Conservation (phyloP, 2,329 filamentous ascomycete genomes). For the Capronia coronata region DNA sequence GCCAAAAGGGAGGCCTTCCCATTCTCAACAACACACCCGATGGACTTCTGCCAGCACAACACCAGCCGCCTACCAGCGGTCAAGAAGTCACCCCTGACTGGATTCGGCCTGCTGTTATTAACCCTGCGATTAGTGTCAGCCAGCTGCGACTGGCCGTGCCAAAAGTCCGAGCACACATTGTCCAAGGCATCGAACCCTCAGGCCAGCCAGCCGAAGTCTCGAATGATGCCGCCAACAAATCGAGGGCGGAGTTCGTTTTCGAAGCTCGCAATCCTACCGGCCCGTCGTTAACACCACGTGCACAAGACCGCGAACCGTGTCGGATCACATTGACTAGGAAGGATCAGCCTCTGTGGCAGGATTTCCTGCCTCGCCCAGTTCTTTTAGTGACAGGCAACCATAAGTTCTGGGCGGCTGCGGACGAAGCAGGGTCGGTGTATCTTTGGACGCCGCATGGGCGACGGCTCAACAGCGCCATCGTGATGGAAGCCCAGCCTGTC, state of each 20-base stretch:
- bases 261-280: slow-evolving; percentile 78
- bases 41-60: slow-evolving; percentile 68
- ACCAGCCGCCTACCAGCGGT: slow-evolving; percentile 54
- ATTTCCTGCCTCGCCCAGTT: slow-evolving; percentile 79
- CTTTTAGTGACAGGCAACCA: slow-evolving; percentile 87
- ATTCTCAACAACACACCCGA: slow-evolving; percentile 71
- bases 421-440: slow-evolving; percentile 85
- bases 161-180: slow-evolving; percentile 72
- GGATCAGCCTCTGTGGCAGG: slow-evolving; percentile 81
- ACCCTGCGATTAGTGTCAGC: slow-evolving; percentile 71
- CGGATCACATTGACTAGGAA: slow-evolving; percentile 75
- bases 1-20: slow-evolving; percentile 61
- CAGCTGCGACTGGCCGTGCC: slow-evolving; percentile 84
- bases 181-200: slow-evolving; percentile 64
- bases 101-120: slow-evolving; percentile 78
- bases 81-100: slow-evolving; percentile 70
- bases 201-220: slow-evolving; percentile 39
- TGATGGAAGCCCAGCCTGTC: slow-evolving; percentile 87
- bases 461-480: slow-evolving; percentile 72
- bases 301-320: slow-evolving; percentile 69
- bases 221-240: slow-evolving; percentile 40
- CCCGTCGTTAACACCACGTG: slow-evolving; percentile 53
- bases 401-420: slow-evolving; percentile 85
- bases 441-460: slow-evolving; percentile 89
- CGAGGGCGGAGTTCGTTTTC: slow-evolving; percentile 66